A percentile compares a stretch with the other conserved stretches of the same genome.
Evolutionary conservation across 768 basidiomycete species (phyloP).

Genomic region (Panaeolus papilionaceus): DNA sequence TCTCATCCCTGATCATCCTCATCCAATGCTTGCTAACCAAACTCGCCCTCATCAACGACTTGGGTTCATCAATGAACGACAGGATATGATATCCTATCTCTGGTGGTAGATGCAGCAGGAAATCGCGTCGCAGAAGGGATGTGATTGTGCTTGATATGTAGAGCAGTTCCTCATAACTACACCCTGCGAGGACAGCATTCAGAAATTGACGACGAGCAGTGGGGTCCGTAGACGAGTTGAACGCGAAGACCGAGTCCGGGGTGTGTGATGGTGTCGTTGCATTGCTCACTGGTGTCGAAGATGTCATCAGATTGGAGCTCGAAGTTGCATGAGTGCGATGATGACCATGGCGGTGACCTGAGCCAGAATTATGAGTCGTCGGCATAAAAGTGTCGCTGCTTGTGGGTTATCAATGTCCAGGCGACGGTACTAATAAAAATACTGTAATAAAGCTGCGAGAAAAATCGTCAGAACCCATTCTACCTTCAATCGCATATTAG

Average conservation of each 20-base stretch:
- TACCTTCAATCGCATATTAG: background rate
- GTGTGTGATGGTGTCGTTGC: background rate
- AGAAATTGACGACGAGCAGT: conserved; percentile 58
- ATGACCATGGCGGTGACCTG: background rate
- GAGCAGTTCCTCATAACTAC: conserved; percentile 65
- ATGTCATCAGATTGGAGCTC: background rate
- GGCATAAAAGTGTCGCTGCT: background rate
- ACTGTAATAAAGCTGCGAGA: background rate
- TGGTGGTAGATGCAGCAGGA: conserved; percentile 42
- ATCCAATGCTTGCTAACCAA: conserved; percentile 79
- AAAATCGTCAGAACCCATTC: conserved; percentile 11
- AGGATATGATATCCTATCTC: conserved; percentile 83
- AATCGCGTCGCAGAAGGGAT: conserved; percentile 69
- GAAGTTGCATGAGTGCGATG: background rate
- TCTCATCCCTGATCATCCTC: conserved; percentile 72
- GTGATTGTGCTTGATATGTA: conserved; percentile 71
- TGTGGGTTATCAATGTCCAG: background rate
- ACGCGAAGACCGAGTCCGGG: background rate
- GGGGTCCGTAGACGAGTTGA: conserved; percentile 31
- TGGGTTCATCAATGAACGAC: conserved; percentile 76
- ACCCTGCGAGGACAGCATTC: conserved; percentile 53
- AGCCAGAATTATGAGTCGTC: background rate
- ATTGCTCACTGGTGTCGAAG: background rate
- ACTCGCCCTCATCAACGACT: conserved; percentile 70
- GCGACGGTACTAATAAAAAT: background rate